Evolutionary conservation across 352 stramenopile species (phyloP).

Genomic region (Phytophthora foliorum): DNA sequence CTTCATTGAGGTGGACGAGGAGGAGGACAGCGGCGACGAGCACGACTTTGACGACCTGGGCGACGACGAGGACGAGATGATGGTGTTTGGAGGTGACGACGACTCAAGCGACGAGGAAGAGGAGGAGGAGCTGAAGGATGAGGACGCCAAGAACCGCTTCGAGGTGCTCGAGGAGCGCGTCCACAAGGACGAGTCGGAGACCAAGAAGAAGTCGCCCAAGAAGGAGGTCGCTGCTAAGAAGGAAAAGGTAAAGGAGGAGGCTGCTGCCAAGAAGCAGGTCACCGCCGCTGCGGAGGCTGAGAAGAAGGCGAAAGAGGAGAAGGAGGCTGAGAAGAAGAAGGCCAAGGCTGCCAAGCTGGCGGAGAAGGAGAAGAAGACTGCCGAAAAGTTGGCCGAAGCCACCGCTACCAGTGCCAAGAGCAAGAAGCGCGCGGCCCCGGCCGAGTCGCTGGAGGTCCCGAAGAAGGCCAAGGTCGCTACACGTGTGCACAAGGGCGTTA

Average conservation of each 20-base stretch:
- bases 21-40: conserved; percentile 71
- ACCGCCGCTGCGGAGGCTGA: conserved; percentile 39
- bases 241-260: conserved; percentile 37
- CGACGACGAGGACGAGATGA: conserved; percentile 67
- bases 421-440: conserved; percentile 78
- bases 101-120: conserved; percentile 50
- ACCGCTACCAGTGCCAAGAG: conserved; percentile 44
- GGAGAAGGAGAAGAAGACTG: conserved; percentile 63
- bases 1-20: conserved; percentile 82
- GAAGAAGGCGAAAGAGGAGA: conserved; percentile 41
- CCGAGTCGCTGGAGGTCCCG: conserved; percentile 67
- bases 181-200: conserved; percentile 50
- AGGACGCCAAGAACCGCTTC: conserved; percentile 61
- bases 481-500: conserved; percentile 82
- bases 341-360: conserved; percentile 31
- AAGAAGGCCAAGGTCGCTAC: conserved; percentile 82
- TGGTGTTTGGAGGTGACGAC: conserved; percentile 61
- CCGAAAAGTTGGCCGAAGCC: conserved; percentile 61
- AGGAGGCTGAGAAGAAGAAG: conserved; percentile 48
- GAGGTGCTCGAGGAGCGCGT: conserved; percentile 82
- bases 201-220: conserved; percentile 49
- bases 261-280: conserved; percentile 38
- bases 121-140: conserved; percentile 56
- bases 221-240: conserved; percentile 35
- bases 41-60: conserved; percentile 59